Base-by-base conservation (phyloP, 2,329 filamentous ascomycete species). In the Trichophyton verrucosum region DNA sequence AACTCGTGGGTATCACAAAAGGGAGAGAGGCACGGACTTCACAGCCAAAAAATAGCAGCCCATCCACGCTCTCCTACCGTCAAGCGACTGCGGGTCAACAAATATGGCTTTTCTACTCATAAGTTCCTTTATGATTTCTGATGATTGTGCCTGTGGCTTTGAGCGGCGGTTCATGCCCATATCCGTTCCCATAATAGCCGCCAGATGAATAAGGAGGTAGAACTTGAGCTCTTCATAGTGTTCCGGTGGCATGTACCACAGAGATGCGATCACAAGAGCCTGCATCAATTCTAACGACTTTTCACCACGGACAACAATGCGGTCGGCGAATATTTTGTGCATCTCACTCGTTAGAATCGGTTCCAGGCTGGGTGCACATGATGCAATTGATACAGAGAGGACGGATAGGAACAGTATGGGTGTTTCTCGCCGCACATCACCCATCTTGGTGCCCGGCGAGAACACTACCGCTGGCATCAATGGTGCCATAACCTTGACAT, bases 201-300 rank as follows among this genome's bases (percentile, higher is more conserved):
- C 87, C 69, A 89, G 84, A 71, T 95, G 89, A 53, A 90, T 84
- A 65, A 94, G 81, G 75, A 92, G 88, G 74, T 94, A 95, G 71
- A 94, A 95, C 70, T 94, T 94, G 68, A 92, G 83, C 74, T 94
- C 87, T 68, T 95, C 89, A 62, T 88, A 88, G 67, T 88, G 82
- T 65, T 92, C 86, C 0, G 90, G 90, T 15, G 89, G 89, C 71
- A 85, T 85, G 71, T 95, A 95, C 88, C 90, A 95, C 20, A 91
- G 81, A n/a, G 86, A 84, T 5, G 84, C 80, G 2, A 95, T 77
- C 61, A 89, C 81, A 46, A 95, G 76, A 1, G 88, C 83, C 74
- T 96, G 91, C 7, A 95, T 83, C 5, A 95, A 77, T 72, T 95
- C 91, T 17, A 96, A 74, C 40, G 83, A 89, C 77, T 95, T 95